These are phyloP conservation scores for Picea engelmannii DNA, from an alignment of 83 land plant species.

Conservation along the genomic window DNA sequence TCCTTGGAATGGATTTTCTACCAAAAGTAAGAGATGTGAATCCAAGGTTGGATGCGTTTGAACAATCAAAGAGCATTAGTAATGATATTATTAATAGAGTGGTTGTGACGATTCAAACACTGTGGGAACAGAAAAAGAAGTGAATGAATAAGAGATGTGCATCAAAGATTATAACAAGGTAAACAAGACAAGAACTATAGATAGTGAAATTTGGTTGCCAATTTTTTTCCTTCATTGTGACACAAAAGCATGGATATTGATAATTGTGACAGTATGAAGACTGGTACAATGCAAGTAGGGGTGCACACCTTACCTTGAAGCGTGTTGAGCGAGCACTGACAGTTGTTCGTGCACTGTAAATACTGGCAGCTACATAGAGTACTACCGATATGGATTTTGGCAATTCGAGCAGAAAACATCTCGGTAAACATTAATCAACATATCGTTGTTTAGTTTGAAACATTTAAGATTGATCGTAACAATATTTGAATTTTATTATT, in stretches of 20 bases:
- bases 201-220: neutral
- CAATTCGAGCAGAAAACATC: too few species aligned
- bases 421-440: too few species aligned
- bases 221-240: neutral
- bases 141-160: slow-evolving; percentile 94
- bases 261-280: slow-evolving; percentile 69
- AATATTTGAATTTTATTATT: too few species aligned
- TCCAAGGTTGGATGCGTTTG: slow-evolving; percentile 57
- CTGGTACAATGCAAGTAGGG: slow-evolving; percentile 87
- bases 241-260: neutral
- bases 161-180: slow-evolving; percentile 98
- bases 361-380: too few species aligned
- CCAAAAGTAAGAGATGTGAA: slow-evolving; percentile 49
- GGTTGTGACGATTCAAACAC: slow-evolving; percentile 27
- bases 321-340: slow-evolving; percentile 90
- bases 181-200: neutral
- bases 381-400: too few species aligned
- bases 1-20: slow-evolving; percentile 71
- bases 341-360: slow-evolving; percentile 51
- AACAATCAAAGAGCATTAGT: slow-evolving; percentile 48
- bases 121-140: slow-evolving; percentile 61
- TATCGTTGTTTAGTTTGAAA: too few species aligned
- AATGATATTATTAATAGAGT: slow-evolving; percentile 54
- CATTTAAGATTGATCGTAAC: too few species aligned
- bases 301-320: slow-evolving; percentile 87